A percentile compares a stretch with the other conserved stretches of the same genome.
phyloP scores from a whole-genome alignment of 495 filamentous ascomycete genomes.

The Schizothecium vesticola region DNA sequence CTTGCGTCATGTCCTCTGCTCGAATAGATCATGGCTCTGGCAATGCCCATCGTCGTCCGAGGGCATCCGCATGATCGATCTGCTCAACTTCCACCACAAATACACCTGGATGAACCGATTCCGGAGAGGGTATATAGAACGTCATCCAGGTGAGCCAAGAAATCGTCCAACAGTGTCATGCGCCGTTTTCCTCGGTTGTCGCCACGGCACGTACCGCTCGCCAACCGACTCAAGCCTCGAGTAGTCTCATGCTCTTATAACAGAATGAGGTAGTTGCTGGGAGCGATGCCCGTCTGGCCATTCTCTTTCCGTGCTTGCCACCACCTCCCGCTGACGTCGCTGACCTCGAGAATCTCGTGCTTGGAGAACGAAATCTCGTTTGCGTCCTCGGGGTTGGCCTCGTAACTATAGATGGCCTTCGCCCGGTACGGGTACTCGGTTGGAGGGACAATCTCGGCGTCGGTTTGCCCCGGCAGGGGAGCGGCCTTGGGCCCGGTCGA shows the following conservation, averaged over 20 bases:
- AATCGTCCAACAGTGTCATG: constrained; percentile 28
- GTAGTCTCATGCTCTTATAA: constrained; percentile 52
- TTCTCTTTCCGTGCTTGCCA: constrained; percentile 96
- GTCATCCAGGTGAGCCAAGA: constrained; percentile 24
- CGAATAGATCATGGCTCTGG: background rate
- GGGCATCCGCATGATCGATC: background rate
- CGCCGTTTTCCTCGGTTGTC: constrained; percentile 17
- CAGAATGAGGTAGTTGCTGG: constrained; percentile 95
- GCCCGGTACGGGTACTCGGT: constrained; percentile 96
- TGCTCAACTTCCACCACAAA: constrained; percentile 1
- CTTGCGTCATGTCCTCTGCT: background rate
- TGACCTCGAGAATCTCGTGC: constrained; percentile 94
- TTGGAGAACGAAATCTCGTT: constrained; percentile 98
- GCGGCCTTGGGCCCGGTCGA: constrained; percentile 34
- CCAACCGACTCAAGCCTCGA: background rate
- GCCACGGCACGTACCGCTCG: background rate
- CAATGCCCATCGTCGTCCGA: background rate
- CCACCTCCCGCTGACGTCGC: constrained; percentile 94
- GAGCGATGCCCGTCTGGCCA: constrained; percentile 94
- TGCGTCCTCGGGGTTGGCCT: constrained; percentile 92
- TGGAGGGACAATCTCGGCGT: constrained; percentile 66
- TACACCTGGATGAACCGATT: constrained; percentile 20
- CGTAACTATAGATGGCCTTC: constrained; percentile 98
- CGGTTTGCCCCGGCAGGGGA: constrained; percentile 30
- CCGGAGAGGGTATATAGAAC: constrained; percentile 29